Evolutionary conservation across 2,329 filamentous ascomycete genomes (phyloP), one percentile per base, ranked within the genome.

Genomic region (Pyrenochaeta sp.): DNA sequence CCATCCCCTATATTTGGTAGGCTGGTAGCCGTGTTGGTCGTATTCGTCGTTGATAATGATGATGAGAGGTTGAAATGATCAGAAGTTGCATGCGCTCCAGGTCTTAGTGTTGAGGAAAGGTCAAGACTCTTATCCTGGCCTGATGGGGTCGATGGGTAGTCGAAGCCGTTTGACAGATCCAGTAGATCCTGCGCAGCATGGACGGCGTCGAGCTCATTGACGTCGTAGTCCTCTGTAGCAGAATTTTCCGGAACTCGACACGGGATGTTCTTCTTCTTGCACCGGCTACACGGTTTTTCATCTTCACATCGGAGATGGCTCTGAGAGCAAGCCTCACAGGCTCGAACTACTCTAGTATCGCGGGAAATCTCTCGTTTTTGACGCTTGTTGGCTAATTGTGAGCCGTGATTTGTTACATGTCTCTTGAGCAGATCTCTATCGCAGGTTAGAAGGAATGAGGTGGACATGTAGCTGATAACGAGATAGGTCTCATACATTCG

Each of bases 221-320:
- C 24, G n/a, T 66, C 66, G 27, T 51, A 56, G 2, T 64, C 60
- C 22, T 69, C 67, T 34, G 49, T 56, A 34, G 49, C 50, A 36
- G 50, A 44, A 34, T 47, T 28, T 39, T 66, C 60, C n/a, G 67
- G 65, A 13, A 73, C 60, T 43, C 64, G 74, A 55, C 83, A 85
- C 5, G 71, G 62, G 22, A 84, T 78, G 62, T 78, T 78, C 62
- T 82, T 83, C 64, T 82, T 82, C 40, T 73, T 78, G 69, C 83
- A 85, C 45, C 83, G 76, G 59, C 77, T 81, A 65, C 83, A 85
- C 7, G 83, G 83, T 71, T 85, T 85, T 45, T 81, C 77, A 60
- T 85, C 83, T 58, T 85, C 82, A 59, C 83, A 85, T 65, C 83
- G 82, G 22, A 85, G 73, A 64, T 85, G 83, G 2, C 82, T 79